Conservation (phyloP, 495 filamentous ascomycete genomes). For the Lindgomyces ingoldianus region DNA sequence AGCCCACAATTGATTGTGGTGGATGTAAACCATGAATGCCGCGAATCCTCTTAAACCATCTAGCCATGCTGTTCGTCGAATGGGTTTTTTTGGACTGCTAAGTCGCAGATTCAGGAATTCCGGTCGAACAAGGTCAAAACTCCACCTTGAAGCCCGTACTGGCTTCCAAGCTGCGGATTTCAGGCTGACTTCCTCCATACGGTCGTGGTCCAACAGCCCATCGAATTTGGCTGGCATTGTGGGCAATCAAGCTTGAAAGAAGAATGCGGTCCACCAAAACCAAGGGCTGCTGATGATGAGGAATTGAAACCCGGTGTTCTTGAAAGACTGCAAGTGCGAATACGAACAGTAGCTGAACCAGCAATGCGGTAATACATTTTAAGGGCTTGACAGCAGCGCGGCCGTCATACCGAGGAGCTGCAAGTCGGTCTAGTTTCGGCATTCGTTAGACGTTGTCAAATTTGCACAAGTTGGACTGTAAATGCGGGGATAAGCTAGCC, state of each 20-base stretch:
- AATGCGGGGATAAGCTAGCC: neutral
- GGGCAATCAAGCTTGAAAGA: neutral
- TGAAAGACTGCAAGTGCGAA: neutral
- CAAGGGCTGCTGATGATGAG: too few relatives aligned
- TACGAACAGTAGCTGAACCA: neutral
- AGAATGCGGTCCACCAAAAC: neutral
- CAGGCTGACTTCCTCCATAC: constrained; percentile 18
- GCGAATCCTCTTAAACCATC: constrained; percentile 58
- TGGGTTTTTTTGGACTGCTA: constrained; percentile 12
- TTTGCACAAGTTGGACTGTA: neutral
- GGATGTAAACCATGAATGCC: constrained; percentile 53
- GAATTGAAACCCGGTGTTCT: too few relatives aligned
- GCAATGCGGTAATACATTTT: too few relatives aligned
- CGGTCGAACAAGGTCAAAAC: constrained; percentile 23
- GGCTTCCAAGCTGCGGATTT: constrained; percentile 13
- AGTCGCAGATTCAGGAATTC: constrained; percentile 15
- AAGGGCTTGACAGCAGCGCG: too few relatives aligned
- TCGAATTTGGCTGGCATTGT: constrained; percentile 30
- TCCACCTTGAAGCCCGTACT: constrained; percentile 13
- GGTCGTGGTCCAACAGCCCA: constrained; percentile 13
- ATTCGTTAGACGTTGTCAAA: neutral
- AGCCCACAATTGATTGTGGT: constrained; percentile 57
- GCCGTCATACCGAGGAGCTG: constrained; percentile 2
- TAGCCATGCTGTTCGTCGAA: constrained; percentile 39
- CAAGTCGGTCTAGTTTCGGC: neutral